Evolutionary conservation across 1,284 basidiomycete species (phyloP).

Genomic region (Naganishia sp.): DNA sequence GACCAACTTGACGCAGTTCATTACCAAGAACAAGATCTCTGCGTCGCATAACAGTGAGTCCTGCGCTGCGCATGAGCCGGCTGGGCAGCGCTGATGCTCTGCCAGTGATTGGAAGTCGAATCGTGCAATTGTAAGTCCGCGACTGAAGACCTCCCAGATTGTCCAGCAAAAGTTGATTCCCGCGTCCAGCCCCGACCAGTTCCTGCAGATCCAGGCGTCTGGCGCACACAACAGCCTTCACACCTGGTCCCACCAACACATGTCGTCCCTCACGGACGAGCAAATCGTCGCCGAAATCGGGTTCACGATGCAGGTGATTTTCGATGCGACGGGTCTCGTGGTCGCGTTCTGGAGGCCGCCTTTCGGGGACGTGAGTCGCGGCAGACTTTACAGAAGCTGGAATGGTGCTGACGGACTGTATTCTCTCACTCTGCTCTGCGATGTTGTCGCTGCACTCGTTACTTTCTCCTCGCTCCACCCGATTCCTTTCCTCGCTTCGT

Average conservation of each 20-base stretch:
- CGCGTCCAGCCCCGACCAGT: constrained; percentile 22
- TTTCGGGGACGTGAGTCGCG: constrained; percentile 31
- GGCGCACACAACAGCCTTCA: constrained; percentile 5
- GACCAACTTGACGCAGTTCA: constrained; percentile 57
- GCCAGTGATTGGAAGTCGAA: constrained; percentile 55
- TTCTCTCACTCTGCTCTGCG: no score
- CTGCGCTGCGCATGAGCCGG: constrained; percentile 46
- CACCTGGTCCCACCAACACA: constrained; percentile 56
- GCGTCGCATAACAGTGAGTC: constrained; percentile 58
- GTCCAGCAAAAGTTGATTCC: constrained; percentile 21
- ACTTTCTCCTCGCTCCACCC: neutral
- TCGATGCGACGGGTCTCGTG: constrained; percentile 49
- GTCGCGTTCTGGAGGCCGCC: constrained; percentile 48
- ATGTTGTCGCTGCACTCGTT: no score
- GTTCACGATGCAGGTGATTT: constrained; percentile 54
- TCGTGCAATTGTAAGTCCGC: constrained; percentile 37
- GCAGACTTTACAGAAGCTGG: neutral
- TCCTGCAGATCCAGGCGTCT: constrained; percentile 13
- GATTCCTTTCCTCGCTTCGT: neutral
- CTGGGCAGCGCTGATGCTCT: constrained; percentile 45
- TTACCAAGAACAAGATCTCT: constrained; percentile 57
- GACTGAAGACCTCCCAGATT: constrained; percentile 28
- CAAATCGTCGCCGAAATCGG: constrained; percentile 60
- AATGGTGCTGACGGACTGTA: neutral
- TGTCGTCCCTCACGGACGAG: constrained; percentile 60